Base-by-base conservation (phyloP, 495 filamentous ascomycete species). In the Aspergillus kassunensis region DNA sequence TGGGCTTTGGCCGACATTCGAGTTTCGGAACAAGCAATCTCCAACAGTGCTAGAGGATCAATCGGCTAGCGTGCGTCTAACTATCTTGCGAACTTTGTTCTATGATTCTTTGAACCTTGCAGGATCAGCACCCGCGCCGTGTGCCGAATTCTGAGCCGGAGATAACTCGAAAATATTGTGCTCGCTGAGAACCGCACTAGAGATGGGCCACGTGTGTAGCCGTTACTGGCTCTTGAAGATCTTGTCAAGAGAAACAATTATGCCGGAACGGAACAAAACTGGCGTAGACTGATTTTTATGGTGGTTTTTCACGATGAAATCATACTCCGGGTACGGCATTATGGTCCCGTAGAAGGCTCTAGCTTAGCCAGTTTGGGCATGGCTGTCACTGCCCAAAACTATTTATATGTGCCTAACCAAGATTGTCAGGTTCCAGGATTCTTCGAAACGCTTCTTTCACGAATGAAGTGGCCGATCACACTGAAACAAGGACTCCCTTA, bases 161-260 rank as follows among this genome's bases (percentile, higher is more conserved):
- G 42, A 51, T 44, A 34, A 55, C 36, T 23, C 16, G 4, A 25
- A 11, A n/a, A 3, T 44, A 33, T 39, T 6, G 43, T 33, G 43
- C 37, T 40, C 8, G 42, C 15, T 49, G 45, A 34, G 30, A 31
- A 21, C 39, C 37, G 44, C 51, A 49, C 40, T 49, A 47, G 18
- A 30, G 44, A 16, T 49, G n/a, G n/a, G 53, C 46, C 53, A 56
- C 53, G 53, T 56, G 53, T 56, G 53, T 56, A 4, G 40, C 46
- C 27, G 39, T 50, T 33, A 56, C 46, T 56, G 53, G 53, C 25
- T 42, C 40, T 51, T 20, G 16, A 33, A 9, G 25, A 2, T 35
- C 20, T 35, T 12, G 18, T 29, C 16, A 52, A 23, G 20, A 16
- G 21, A 39, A 29, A 8, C 35, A 34, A 44, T 18, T 7, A 37